Base-by-base conservation (phyloP, 148 eudicot genomes). In the Fallopia convolvulus region DNA sequence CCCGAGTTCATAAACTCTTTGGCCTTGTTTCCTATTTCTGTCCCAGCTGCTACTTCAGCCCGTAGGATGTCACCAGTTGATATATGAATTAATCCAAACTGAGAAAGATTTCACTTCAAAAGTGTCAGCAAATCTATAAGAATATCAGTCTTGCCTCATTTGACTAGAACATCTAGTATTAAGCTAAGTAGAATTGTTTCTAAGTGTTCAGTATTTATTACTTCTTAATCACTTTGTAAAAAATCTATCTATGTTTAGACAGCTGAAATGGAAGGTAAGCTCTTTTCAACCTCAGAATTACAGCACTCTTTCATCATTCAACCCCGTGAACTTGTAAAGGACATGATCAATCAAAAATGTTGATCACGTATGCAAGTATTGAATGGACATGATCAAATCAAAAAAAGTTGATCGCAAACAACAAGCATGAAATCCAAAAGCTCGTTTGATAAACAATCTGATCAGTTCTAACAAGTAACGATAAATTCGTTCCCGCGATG, bases 51-150 rank as follows among this genome's bases (percentile, higher is more conserved):
- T 65, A 95, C 97, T 88, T 95, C 92, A 48, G 90, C 88, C 78
- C 99, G 80, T 74, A 95, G 84, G 73, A 95, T 91, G 82, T 93
- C 99, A 80, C 99, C 99, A 77, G 99, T 93, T 75, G 99, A 95
- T 74, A 95, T 85, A 79, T 95, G 99, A 79, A 95, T 92, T 80
- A 95, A 80, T 75, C 99, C 99, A 84, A 90, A 90, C 99, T 95
- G 85, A 44, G 75, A 49, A 30, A 49, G 32, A 58, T 63, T 47
- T 68, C 23, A 39, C 21, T 12, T 68, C 60, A 74, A 48, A 79
- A 26, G 55, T 23, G 18, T 13, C 42, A 79, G 32, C 58, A 26
- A 58, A 56, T 13, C 42, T 20, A 70, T 9, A 50, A 48, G 20
- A 71, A 36, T 30, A 55, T 2, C 65, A 50, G 36, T 0, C 13